phyloP scores from a whole-genome alignment of 2,329 filamentous ascomycete genomes.

The Aureobasidium sp. region DNA sequence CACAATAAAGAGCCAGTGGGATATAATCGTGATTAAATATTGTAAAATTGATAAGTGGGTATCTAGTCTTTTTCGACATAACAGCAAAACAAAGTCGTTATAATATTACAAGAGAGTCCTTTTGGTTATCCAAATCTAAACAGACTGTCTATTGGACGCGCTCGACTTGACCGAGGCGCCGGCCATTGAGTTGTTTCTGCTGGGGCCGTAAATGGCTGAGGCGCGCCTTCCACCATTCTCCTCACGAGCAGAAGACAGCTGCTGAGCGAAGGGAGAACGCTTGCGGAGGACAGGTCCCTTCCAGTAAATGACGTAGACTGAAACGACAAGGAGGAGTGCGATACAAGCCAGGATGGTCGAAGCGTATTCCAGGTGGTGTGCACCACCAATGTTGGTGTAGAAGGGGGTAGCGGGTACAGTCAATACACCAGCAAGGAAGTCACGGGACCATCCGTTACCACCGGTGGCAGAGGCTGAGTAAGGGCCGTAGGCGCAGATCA shows the following conservation, averaged over 20 bases:
- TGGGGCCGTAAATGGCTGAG: conserved; percentile 10
- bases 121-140: background rate
- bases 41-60: background rate
- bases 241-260: conserved; percentile 22
- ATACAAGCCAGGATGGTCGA: conserved; percentile 49
- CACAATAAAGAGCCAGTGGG: background rate
- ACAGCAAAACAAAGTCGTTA: background rate
- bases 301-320: conserved; percentile 51
- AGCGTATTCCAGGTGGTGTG: conserved; percentile 45
- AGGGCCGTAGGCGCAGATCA: conserved; percentile 64
- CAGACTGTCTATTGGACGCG: background rate
- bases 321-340: conserved; percentile 43
- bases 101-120: background rate
- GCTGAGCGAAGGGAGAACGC: conserved; percentile 45
- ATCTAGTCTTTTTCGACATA: background rate
- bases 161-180: conserved; percentile 1
- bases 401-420: conserved; percentile 61
- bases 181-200: conserved; percentile 3
- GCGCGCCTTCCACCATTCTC: conserved; percentile 12
- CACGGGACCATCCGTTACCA: conserved; percentile 66
- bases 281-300: conserved; percentile 46
- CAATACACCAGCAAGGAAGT: conserved; percentile 65
- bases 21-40: background rate
- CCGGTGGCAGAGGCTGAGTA: conserved; percentile 70
- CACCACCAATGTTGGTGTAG: conserved; percentile 37